Conservation (phyloP, 2,329 filamentous ascomycete genomes). For the Lachnellula cervina region DNA sequence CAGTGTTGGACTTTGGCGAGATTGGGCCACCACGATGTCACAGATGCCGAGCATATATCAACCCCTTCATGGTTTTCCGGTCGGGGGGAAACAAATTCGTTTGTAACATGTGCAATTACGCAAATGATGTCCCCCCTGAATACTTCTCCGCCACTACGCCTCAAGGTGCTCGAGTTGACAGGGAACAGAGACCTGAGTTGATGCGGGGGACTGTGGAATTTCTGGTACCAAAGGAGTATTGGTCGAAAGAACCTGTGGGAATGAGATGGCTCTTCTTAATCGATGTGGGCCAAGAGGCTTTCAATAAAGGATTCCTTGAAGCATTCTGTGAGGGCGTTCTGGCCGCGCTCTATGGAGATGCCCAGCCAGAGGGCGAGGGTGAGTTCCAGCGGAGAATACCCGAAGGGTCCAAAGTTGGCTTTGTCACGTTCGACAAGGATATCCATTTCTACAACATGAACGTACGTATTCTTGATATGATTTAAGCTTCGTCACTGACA, state of each 20-base stretch:
- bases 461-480: slow-evolving; percentile 44
- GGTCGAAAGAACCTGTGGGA: slow-evolving; percentile 88
- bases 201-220: slow-evolving; percentile 93
- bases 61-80: slow-evolving; percentile 97
- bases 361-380: slow-evolving; percentile 43
- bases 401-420: slow-evolving; percentile 79
- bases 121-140: slow-evolving; percentile 86
- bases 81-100: slow-evolving; percentile 94
- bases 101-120: slow-evolving; percentile 96
- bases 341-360: slow-evolving; percentile 69
- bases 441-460: slow-evolving; percentile 97
- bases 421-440: slow-evolving; percentile 93
- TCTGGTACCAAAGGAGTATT: slow-evolving; percentile 96
- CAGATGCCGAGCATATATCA: slow-evolving; percentile 93
- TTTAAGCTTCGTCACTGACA: slow-evolving; percentile 9
- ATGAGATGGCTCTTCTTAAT: slow-evolving; percentile 87
- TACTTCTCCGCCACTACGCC: slow-evolving; percentile 92
- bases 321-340: slow-evolving; percentile 87
- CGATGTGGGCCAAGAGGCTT: slow-evolving; percentile 87
- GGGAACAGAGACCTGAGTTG: slow-evolving; percentile 83
- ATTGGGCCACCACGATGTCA: slow-evolving; percentile 84
- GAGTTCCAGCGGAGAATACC: slow-evolving; percentile 58
- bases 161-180: slow-evolving; percentile 79
- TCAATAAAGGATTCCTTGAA: slow-evolving; percentile 85
- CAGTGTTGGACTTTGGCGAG: slow-evolving; percentile 93